Conservation (phyloP, 129 eudicot genomes). For the Centrapalus pauciflorus region DNA sequence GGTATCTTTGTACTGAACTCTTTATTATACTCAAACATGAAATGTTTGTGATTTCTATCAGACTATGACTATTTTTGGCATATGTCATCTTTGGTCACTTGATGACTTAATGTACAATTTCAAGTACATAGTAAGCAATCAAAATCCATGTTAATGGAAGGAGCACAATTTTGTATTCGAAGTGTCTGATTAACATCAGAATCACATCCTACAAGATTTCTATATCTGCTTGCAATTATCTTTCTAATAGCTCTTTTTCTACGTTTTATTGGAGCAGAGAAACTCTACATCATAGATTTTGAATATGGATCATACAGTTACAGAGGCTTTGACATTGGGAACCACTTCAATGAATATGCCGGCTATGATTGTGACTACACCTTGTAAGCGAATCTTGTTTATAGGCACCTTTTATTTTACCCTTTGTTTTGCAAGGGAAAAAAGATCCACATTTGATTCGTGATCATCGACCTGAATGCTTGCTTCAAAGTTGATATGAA, state of each 20-base stretch:
- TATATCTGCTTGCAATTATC: background rate
- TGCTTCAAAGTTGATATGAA: background rate
- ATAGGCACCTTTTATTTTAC: background rate
- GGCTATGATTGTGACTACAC: slow-evolving; percentile 96
- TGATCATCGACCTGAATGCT: background rate
- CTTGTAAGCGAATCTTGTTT: slow-evolving; percentile 48
- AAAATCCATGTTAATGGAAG: background rate
- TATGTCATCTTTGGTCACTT: background rate
- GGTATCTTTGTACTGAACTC: slow-evolving; percentile 38
- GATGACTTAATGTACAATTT: background rate
- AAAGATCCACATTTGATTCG: background rate
- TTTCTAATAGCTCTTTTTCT: slow-evolving; percentile 3
- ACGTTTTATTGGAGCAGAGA: slow-evolving; percentile 45
- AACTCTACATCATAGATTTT: slow-evolving; percentile 87
- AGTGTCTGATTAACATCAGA: background rate
- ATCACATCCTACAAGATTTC: background rate
- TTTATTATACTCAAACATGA: background rate
- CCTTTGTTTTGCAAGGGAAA: background rate
- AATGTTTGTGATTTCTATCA: background rate
- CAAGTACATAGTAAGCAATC: background rate
- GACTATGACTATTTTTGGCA: background rate
- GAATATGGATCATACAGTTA: slow-evolving; percentile 94
- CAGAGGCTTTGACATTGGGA: slow-evolving; percentile 97
- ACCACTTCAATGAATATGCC: slow-evolving; percentile 97
- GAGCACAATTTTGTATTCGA: background rate